These are phyloP conservation scores for Suillus decipiens DNA, from an alignment of 768 basidiomycete species.

Conservation along the genomic window DNA sequence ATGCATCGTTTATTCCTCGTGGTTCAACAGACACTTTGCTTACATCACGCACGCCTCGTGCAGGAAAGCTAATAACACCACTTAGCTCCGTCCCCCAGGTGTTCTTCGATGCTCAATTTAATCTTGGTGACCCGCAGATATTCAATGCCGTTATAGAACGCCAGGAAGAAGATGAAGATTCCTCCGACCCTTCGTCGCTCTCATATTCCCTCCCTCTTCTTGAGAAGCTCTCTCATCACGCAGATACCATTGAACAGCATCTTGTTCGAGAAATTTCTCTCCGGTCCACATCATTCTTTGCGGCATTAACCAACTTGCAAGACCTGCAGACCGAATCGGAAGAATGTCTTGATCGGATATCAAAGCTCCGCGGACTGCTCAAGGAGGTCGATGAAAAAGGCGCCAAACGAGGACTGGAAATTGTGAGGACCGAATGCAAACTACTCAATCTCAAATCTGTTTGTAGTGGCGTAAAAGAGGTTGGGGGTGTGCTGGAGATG, in stretches of 20 bases:
- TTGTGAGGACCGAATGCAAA: slow-evolving; percentile 66
- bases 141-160: slow-evolving; percentile 78
- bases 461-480: slow-evolving; percentile 59
- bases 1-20: slow-evolving; percentile 14
- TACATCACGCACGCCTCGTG: slow-evolving; percentile 33
- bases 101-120: slow-evolving; percentile 79
- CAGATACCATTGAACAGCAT: slow-evolving; percentile 93
- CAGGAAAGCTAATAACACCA: slow-evolving; percentile 57
- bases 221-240: slow-evolving; percentile 88
- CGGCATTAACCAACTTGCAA: slow-evolving; percentile 92
- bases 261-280: slow-evolving; percentile 90
- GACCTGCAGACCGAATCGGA: slow-evolving; percentile 89
- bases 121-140: slow-evolving; percentile 76
- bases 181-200: slow-evolving; percentile 59
- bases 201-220: slow-evolving; percentile 74
- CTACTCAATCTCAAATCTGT: slow-evolving; percentile 62
- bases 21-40: slow-evolving; percentile 12
- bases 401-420: slow-evolving; percentile 77
- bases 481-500: slow-evolving; percentile 78
- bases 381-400: slow-evolving; percentile 74
- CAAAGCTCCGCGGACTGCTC: slow-evolving; percentile 68
- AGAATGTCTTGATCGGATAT: slow-evolving; percentile 76
- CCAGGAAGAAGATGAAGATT: slow-evolving; percentile 37
- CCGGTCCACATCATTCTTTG: slow-evolving; percentile 93
- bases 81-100: slow-evolving; percentile 76